These are phyloP conservation scores for Magnusiomyces suaveolens DNA, from an alignment of 1,139 yeast genomes.

Conservation along the genomic window DNA sequence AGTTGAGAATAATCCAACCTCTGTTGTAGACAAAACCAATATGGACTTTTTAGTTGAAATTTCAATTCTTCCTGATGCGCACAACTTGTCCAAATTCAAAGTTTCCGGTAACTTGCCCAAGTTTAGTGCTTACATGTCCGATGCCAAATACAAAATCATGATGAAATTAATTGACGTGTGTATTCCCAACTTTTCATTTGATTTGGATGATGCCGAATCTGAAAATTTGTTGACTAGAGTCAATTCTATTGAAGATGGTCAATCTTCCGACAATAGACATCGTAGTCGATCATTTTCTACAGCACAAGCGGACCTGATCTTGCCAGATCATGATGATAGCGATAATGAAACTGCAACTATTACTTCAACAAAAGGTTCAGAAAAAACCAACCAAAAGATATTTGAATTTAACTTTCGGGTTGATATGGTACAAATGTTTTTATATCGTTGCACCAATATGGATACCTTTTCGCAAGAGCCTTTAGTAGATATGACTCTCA, in stretches of 20 bases:
- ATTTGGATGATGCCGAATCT: slow-evolving; percentile 19
- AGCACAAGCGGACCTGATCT: not conserved
- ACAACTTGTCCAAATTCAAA: slow-evolving; percentile 60
- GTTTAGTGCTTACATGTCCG: slow-evolving; percentile 64
- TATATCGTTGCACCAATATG: slow-evolving; percentile 59
- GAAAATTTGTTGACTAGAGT: not conserved
- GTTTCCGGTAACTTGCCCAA: slow-evolving; percentile 75
- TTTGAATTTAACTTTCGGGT: slow-evolving; percentile 68
- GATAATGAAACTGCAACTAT: slow-evolving; percentile 7
- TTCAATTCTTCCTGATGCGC: slow-evolving; percentile 76
- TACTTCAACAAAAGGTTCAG: not conserved
- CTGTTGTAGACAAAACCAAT: slow-evolving; percentile 67
- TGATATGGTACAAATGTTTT: slow-evolving; percentile 49
- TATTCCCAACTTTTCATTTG: slow-evolving; percentile 49
- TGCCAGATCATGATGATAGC: not conserved
- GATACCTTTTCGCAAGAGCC: slow-evolving; percentile 54
- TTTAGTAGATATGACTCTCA: slow-evolving; percentile 64
- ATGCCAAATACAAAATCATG: slow-evolving; percentile 79
- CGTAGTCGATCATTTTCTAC: not conserved
- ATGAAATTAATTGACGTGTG: slow-evolving; percentile 67
- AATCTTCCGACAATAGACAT: not conserved
- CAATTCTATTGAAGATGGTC: not conserved
- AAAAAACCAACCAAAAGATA: slow-evolving; percentile 41
- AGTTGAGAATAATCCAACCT: slow-evolving; percentile 33
- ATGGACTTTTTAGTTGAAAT: slow-evolving; percentile 66